Conservation (phyloP, 176 grass and related monocot species). For the Coix lacrymajobi region DNA sequence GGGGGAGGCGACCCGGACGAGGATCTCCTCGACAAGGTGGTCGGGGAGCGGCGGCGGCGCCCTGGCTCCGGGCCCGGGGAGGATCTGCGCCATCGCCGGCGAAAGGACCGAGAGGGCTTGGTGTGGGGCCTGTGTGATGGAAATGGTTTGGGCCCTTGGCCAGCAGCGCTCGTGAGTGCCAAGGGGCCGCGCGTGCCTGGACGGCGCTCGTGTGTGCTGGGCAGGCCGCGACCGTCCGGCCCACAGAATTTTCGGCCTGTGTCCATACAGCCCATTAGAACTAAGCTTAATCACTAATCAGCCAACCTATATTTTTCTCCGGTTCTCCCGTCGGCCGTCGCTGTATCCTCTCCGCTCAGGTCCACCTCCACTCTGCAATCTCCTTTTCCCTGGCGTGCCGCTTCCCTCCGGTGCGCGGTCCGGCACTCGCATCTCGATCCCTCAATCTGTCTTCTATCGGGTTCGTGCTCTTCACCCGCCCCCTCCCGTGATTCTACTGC, state of each 20-base stretch:
- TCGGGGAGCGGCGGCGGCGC: not conserved
- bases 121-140: too few relatives aligned
- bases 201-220: not conserved
- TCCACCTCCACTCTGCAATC: not conserved
- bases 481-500: not conserved
- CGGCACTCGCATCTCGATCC: not conserved
- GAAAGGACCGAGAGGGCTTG: too few relatives aligned
- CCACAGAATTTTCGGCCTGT: not conserved
- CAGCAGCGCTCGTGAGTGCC: too few relatives aligned
- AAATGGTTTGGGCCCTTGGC: too few relatives aligned
- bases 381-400: not conserved
- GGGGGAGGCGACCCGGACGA: not conserved
- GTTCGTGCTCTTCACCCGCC: not conserved
- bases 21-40: not conserved
- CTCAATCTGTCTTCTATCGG: not conserved
- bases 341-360: not conserved
- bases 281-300: not conserved
- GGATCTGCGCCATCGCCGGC: not conserved
- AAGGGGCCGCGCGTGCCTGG: too few relatives aligned
- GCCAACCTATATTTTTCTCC: not conserved
- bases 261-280: not conserved
- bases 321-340: not conserved
- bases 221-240: too few relatives aligned
- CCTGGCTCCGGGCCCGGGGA: not conserved
- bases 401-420: not conserved